A percentile compares a stretch with the other conserved stretches of the same genome.
Evolutionary conservation across 768 basidiomycete genomes (phyloP).

Genomic region (Ephemerocybe angulata): DNA sequence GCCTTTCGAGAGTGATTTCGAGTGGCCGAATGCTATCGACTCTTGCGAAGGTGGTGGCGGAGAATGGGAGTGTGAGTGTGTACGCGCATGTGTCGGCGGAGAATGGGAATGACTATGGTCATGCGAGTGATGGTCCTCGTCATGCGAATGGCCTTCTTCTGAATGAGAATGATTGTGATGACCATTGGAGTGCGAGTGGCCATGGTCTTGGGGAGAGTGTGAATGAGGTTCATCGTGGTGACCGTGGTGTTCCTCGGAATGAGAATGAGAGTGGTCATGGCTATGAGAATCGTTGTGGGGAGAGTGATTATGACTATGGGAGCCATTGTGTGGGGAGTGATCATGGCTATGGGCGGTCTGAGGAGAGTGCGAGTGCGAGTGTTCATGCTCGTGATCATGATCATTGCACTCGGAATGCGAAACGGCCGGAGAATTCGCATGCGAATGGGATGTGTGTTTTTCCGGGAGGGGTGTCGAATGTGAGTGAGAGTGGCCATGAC

Average conservation of each 20-base stretch:
- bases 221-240: too few species aligned
- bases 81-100: too few species aligned
- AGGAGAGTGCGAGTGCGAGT: conserved; percentile 25
- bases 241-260: conserved; percentile 22
- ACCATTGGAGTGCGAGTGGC: conserved; percentile 20
- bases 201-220: conserved; percentile 20
- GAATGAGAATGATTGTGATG: conserved; percentile 7
- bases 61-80: conserved; percentile 26
- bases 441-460: too few species aligned
- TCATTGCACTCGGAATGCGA: too few species aligned
- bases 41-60: conserved; percentile 8
- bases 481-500: conserved; percentile 29
- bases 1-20: conserved; percentile 5
- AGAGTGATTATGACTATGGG: conserved; percentile 18
- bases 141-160: conserved; percentile 11
- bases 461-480: conserved; percentile 22
- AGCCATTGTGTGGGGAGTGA: conserved; percentile 14
- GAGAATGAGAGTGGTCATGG: conserved; percentile 20
- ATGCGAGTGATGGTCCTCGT: conserved; percentile 25
- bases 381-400: conserved; percentile 18
- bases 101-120: conserved; percentile 24
- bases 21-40: conserved; percentile 1
- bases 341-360: too few species aligned
- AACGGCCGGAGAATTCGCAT: too few species aligned
- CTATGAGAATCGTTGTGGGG: conserved; percentile 20